phyloP scores from a whole-genome alignment of 2,329 filamentous ascomycete genomes.

The Xylariaceae sp. region DNA sequence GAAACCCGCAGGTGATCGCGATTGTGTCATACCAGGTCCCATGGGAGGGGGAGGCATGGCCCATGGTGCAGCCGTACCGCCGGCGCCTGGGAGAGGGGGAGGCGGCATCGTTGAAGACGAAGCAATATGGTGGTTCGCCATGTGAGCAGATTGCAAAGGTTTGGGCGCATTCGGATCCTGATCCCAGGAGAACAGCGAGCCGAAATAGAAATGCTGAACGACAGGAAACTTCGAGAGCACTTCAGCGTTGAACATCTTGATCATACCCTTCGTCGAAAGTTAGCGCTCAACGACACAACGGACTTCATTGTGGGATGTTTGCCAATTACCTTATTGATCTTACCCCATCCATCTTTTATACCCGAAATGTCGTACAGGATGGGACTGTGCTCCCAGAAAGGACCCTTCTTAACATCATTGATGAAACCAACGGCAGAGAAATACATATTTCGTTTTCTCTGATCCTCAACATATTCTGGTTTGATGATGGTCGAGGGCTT shows the following conservation, averaged over 20 bases:
- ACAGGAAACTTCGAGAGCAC: constrained; percentile 96
- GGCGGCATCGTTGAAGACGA: constrained; percentile 28
- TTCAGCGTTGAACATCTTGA: constrained; percentile 98
- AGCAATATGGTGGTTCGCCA: constrained; percentile 47
- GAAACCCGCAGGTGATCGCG: constrained; percentile 24
- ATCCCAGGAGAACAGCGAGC: constrained; percentile 74
- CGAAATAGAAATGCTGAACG: constrained; percentile 91
- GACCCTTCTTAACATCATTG: constrained; percentile 90
- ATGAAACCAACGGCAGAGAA: constrained; percentile 96
- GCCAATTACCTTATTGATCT: constrained; percentile 74
- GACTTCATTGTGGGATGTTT: background rate
- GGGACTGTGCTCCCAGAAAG: constrained; percentile 96
- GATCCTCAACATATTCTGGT: constrained; percentile 55
- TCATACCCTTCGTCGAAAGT: constrained; percentile 65
- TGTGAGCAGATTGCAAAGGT: constrained; percentile 50
- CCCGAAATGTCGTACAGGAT: constrained; percentile 93
- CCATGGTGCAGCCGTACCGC: constrained; percentile 43
- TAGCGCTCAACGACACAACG: background rate
- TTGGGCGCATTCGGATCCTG: constrained; percentile 54
- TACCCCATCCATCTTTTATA: constrained; percentile 89
- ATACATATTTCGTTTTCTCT: constrained; percentile 73
- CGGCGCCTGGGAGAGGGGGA: constrained; percentile 12
- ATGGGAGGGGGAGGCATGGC: constrained; percentile 35
- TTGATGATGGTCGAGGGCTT: constrained; percentile 66
- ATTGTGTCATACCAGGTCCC: constrained; percentile 31